A percentile compares a stretch with the other conserved stretches of the same genome.
Evolutionary conservation across 2,329 filamentous ascomycete genomes (phyloP).

Genomic region (Phaeosphaeria sp.): DNA sequence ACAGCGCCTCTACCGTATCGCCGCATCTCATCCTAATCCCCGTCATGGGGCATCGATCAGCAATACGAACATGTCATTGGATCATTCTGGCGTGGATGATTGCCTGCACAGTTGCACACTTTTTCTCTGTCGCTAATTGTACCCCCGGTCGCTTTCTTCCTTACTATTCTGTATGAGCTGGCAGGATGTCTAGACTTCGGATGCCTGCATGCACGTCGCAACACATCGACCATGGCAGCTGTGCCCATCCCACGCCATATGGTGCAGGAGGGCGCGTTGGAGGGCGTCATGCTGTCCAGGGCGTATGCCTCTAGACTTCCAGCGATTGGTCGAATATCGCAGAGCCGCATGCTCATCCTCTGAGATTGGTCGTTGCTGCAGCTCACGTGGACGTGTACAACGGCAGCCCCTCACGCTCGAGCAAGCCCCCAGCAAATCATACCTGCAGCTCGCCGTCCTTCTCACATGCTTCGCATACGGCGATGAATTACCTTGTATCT

Average conservation of each 20-base stretch:
- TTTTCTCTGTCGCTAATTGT: neutral
- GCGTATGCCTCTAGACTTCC: neutral
- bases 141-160: neutral
- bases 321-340: neutral
- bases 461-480: neutral
- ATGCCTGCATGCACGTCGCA: neutral
- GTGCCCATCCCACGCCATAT: neutral
- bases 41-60: too few species aligned
- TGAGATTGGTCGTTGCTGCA: neutral
- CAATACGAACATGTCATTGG: neutral
- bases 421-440: neutral
- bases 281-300: neutral
- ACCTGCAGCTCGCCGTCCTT: neutral
- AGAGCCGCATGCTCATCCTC: neutral
- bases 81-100: neutral
- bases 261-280: neutral
- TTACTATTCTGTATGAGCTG: neutral
- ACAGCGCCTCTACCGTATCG: neutral
- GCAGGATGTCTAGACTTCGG: neutral
- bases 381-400: neutral
- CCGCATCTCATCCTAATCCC: neutral
- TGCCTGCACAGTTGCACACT: neutral
- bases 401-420: neutral
- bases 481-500: neutral
- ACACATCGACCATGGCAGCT: neutral